Conservation (phyloP, 176 grass and related monocot genomes). For the Neostapfia colusana region DNA sequence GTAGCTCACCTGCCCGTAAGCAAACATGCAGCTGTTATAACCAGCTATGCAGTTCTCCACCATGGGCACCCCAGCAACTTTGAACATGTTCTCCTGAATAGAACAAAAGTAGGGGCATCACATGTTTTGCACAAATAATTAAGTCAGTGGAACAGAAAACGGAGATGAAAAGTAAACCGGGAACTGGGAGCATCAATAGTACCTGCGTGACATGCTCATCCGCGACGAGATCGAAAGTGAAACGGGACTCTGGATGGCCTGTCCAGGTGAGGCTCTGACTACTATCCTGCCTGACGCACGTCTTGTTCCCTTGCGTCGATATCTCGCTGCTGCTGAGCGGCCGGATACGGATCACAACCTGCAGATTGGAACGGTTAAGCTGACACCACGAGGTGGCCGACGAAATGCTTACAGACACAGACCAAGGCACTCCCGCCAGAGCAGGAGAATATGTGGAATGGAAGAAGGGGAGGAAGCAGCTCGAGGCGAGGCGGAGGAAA, state of each 20-base stretch:
- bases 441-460: background rate
- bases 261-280: slow-evolving; percentile 81
- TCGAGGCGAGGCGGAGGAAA: background rate
- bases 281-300: slow-evolving; percentile 75
- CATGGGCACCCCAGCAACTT: slow-evolving; percentile 92
- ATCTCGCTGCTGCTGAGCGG: slow-evolving; percentile 79
- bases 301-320: slow-evolving; percentile 71
- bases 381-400: slow-evolving; percentile 11
- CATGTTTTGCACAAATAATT: background rate
- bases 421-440: background rate
- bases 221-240: slow-evolving; percentile 93
- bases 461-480: background rate
- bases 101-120: background rate
- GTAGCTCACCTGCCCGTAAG: slow-evolving; percentile 83
- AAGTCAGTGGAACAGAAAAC: background rate
- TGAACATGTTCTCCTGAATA: slow-evolving; percentile 82
- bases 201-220: slow-evolving; percentile 96
- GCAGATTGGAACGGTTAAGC: slow-evolving; percentile 16
- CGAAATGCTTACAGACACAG: slow-evolving; percentile 11
- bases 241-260: slow-evolving; percentile 83
- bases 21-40: slow-evolving; percentile 98
- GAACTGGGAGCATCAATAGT: slow-evolving; percentile 1
- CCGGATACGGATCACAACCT: slow-evolving; percentile 84
- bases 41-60: slow-evolving; percentile 93
- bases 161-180: background rate